Evolutionary conservation across 495 filamentous ascomycete genomes (phyloP).

Genomic region (Hypoxylon lienhwacheense): DNA sequence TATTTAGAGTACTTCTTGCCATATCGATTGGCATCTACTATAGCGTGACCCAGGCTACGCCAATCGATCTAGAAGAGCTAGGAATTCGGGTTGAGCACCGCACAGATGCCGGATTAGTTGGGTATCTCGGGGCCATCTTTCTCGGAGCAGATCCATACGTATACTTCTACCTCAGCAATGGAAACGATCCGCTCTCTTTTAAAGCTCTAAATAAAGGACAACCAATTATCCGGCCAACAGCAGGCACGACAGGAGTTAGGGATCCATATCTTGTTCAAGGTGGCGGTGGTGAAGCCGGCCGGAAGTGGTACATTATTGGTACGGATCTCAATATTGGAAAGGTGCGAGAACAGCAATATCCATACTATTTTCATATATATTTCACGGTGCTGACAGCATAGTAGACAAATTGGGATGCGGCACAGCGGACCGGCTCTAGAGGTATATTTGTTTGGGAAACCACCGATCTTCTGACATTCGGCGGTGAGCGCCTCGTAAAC

Average conservation of each 20-base stretch:
- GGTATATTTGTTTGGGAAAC: constrained; percentile 60
- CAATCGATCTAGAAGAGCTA: constrained; percentile 24
- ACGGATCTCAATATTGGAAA: constrained; percentile 57
- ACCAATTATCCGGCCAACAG: constrained; percentile 53
- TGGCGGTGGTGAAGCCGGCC: constrained; percentile 49
- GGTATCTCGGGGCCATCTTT: constrained; percentile 57
- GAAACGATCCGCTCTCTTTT: constrained; percentile 52
- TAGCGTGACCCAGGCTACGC: constrained; percentile 14
- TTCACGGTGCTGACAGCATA: constrained; percentile 2
- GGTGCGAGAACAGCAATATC: constrained; percentile 30
- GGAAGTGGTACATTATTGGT: constrained; percentile 59
- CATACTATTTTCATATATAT: background rate
- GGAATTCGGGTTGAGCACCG: constrained; percentile 31
- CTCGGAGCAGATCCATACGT: constrained; percentile 56
- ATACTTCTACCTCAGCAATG: constrained; percentile 57
- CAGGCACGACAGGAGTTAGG: constrained; percentile 53
- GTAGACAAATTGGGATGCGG: constrained; percentile 55
- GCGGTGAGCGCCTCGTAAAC: constrained; percentile 49
- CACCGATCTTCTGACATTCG: constrained; percentile 53
- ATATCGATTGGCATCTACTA: constrained; percentile 15
- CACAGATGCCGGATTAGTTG: constrained; percentile 46
- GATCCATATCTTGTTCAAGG: constrained; percentile 54
- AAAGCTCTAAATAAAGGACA: constrained; percentile 50
- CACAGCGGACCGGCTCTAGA: constrained; percentile 51
- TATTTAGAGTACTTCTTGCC: constrained; percentile 20